Evolutionary conservation across 139 green algal genomes (phyloP).

Genomic region (Tetradesmus lagerheimii): DNA sequence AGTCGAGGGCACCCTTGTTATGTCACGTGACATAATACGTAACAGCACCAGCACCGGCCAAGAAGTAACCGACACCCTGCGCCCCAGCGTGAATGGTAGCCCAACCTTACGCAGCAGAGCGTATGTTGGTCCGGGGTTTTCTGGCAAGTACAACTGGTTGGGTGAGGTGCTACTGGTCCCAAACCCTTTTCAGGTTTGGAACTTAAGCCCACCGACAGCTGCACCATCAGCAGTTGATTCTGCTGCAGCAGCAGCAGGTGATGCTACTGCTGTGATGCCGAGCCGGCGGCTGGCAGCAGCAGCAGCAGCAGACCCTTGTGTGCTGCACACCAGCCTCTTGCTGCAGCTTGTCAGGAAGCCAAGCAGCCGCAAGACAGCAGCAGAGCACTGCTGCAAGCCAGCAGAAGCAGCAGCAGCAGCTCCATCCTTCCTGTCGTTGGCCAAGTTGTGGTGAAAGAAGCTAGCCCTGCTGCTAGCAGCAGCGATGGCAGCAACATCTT

Average conservation of each 20-base stretch:
- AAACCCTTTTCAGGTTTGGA: not conserved
- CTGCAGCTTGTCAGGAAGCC: not conserved
- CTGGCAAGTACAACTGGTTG: not conserved
- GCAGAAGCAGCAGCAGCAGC: slow-evolving; percentile 15
- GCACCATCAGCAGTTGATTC: not conserved
- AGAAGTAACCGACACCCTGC: not conserved
- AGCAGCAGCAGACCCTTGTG: not conserved
- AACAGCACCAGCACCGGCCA: not conserved
- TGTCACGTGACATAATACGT: not conserved
- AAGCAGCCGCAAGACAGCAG: not conserved
- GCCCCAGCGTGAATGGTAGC: not conserved
- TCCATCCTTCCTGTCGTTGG: not conserved
- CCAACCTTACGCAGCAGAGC: not conserved
- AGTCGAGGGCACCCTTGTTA: not conserved
- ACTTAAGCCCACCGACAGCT: not conserved
- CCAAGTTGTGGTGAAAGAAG: not conserved
- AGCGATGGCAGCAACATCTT: not conserved
- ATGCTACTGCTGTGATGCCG: not conserved
- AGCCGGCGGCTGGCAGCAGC: not conserved
- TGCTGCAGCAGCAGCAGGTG: not conserved
- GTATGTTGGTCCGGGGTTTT: not conserved
- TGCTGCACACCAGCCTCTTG: not conserved
- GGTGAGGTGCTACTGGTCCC: not conserved
- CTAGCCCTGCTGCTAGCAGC: not conserved
- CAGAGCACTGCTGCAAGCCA: not conserved